Percentiles rank a stretch among this genome's conserved stretches.
Evolutionary conservation across 345 rosid genomes (phyloP).

Genomic region (Corchorus capsularis): DNA sequence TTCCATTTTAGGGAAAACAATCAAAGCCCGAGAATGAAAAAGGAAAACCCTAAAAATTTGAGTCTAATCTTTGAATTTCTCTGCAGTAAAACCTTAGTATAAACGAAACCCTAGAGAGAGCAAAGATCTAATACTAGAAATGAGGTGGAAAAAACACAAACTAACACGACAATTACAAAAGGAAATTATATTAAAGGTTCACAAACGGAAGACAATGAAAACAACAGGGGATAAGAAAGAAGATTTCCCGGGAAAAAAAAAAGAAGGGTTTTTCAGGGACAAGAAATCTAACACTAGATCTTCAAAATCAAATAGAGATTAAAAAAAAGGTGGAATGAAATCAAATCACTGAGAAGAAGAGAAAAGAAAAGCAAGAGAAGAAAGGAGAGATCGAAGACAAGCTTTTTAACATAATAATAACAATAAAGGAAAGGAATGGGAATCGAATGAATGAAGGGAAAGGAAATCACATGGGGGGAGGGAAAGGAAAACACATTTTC

Average conservation of each 20-base stretch:
- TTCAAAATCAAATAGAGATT: background rate
- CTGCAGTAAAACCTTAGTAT: background rate
- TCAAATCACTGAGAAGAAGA: background rate
- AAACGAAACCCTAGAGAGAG: background rate
- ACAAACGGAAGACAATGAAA: background rate
- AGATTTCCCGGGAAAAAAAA: background rate
- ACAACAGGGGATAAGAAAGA: background rate
- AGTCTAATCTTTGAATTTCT: background rate
- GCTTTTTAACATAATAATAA: background rate
- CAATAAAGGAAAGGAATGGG: background rate
- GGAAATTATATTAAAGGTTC: background rate
- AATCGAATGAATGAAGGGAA: background rate
- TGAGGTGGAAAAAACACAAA: background rate
- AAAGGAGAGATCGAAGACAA: background rate
- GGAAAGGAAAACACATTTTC: background rate
- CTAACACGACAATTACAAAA: background rate
- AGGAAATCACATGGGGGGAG: conserved; percentile 8
- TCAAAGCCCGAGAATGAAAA: background rate
- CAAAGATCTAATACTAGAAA: conserved; percentile 3
- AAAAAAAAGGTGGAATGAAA: background rate
- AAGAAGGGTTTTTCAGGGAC: background rate
- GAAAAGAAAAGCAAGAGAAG: background rate
- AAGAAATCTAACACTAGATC: background rate
- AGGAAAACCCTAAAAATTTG: background rate
- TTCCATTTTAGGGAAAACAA: conserved; percentile 47